Evolutionary conservation across 768 basidiomycete species (phyloP), one percentile per base, ranked within the genome.

Genomic region (Gymnopilus dilepis): DNA sequence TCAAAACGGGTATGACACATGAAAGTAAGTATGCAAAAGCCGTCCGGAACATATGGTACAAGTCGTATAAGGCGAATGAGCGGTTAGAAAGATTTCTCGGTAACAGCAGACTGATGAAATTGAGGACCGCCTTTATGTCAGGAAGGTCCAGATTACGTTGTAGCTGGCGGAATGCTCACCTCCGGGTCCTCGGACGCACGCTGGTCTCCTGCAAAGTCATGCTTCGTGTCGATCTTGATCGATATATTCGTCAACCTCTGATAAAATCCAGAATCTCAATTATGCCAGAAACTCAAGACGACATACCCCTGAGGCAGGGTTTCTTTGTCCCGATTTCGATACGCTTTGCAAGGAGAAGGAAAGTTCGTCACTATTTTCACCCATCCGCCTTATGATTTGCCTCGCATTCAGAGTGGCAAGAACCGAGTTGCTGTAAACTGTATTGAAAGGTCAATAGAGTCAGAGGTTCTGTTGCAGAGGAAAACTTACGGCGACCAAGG

Each of bases 221-320:
- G 79, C 40, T 78, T 86, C 7, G 86, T 87, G 68, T 88, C 84
- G 58, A 88, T 84, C 73, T 86, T 85, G 74, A 89, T 87, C 33
- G 86, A 84, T 64, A 88, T 84, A 62, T 83, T 83, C 52, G 81
- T 79, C 45, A 79, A 78, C 64, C 71, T 74, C 78, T 82, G 58
- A 45, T 58, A 58, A 63, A 24, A n/a, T n/a, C n/a, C n/a, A n/a
- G 60, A 57, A 31, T 66, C 51, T 64, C 38, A 31, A 37, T 41
- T 15, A 11, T 11, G 15, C 28, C 24, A 60, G 56, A n/a, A 56
- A 42, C 53, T 57, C 30, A 67, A 22, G 43, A 56, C 38, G 33
- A 19, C 67, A 55, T 62, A 77, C 74, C 67, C 71, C 71, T 61
- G 75, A 71, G 57, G 68, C 73, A 51, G 75, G 70, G 47, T 74